Percentiles rank a stretch among this genome's conserved stretches.
Evolutionary conservation across 257 asterid species (phyloP).

Genomic region (Parsonsia alboflavescens): DNA sequence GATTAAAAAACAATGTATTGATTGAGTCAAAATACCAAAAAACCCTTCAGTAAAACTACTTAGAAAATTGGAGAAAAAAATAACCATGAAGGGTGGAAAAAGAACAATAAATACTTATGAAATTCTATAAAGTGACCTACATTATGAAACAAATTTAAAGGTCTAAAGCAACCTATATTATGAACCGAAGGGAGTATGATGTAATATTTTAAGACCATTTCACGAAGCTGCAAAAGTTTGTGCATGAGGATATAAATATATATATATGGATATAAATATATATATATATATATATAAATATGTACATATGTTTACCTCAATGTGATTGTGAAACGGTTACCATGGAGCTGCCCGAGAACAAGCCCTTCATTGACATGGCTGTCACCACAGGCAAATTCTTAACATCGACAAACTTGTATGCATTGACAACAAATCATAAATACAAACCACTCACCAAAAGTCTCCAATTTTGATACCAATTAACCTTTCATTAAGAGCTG

Average conservation of each 20-base stretch:
- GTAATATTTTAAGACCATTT: neutral
- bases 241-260: neutral
- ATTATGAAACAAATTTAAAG: too few relatives aligned
- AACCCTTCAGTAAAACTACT: too few relatives aligned
- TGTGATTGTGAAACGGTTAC: conserved; percentile 83
- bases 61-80: too few relatives aligned
- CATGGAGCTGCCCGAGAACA: conserved; percentile 87
- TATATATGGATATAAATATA: neutral
- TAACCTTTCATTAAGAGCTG: conserved; percentile 73
- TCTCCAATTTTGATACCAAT: conserved; percentile 89
- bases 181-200: too few relatives aligned
- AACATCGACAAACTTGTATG: too few relatives aligned
- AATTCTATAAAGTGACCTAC: too few relatives aligned
- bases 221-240: neutral
- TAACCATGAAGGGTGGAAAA: too few relatives aligned
- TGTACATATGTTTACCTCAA: conserved; percentile 79
- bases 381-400: conserved; percentile 22
- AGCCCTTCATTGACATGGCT: conserved; percentile 91
- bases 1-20: too few relatives aligned
- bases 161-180: too few relatives aligned
- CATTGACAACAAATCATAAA: neutral
- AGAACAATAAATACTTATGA: too few relatives aligned
- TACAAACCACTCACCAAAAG: conserved; percentile 64
- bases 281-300: too few relatives aligned
- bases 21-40: too few relatives aligned